Conservation (phyloP, 768 basidiomycete genomes). For the Russula sp. region DNA sequence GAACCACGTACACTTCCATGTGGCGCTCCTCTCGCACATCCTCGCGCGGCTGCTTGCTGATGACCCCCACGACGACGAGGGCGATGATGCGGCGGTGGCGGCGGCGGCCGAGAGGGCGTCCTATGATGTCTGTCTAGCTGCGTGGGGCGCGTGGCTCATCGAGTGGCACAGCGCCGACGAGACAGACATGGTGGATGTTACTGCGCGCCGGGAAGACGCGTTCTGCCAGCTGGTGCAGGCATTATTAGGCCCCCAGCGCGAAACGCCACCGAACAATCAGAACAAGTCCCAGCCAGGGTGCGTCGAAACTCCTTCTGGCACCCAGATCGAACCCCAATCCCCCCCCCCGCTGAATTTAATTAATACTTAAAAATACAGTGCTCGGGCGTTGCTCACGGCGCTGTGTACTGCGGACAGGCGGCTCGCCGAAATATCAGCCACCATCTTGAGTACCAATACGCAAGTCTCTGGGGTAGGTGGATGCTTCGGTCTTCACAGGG, state of each 20-base stretch:
- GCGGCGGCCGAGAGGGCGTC: conserved; percentile 32
- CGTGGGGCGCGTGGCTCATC: conserved; percentile 64
- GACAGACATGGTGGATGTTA: conserved; percentile 33
- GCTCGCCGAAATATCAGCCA: conserved; percentile 24
- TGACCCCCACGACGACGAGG: not conserved
- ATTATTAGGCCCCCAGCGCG: conserved; percentile 36
- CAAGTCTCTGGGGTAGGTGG: conserved; percentile 3
- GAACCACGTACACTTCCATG: conserved; percentile 51
- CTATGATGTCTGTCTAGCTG: conserved; percentile 55
- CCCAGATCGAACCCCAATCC: too few relatives aligned
- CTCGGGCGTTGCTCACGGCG: conserved; percentile 36
- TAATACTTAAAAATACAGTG: conserved; percentile 20
- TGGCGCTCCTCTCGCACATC: conserved; percentile 44
- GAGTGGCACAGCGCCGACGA: conserved; percentile 35
- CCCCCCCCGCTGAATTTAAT: not conserved
- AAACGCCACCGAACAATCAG: conserved; percentile 9
- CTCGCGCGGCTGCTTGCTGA: conserved; percentile 33
- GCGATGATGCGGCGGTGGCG: conserved; percentile 1
- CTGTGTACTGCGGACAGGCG: conserved; percentile 36
- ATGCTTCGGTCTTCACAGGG: not conserved
- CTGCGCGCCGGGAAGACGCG: conserved; percentile 40
- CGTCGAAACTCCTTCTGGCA: conserved; percentile 8
- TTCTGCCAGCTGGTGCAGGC: conserved; percentile 43
- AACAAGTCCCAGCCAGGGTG: conserved; percentile 34
- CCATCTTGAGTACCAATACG: not conserved